Conservation (phyloP, 768 basidiomycete species). For the Mycena kentingensis region DNA sequence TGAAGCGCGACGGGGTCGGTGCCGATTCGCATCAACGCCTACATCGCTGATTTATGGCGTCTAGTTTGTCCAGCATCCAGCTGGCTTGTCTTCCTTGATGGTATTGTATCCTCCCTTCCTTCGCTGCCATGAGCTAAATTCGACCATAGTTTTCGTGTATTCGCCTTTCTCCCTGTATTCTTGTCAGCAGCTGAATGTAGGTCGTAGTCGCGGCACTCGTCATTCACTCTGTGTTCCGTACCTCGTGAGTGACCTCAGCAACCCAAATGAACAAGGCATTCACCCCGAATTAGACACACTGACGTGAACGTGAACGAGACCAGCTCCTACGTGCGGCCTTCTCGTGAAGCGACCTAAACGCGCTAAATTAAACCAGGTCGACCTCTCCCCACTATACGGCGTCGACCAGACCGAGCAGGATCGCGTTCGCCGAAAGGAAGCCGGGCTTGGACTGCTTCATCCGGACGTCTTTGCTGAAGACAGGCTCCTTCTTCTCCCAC, state of each 20-base stretch:
- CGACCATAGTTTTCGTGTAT: neutral
- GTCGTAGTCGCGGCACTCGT: conserved; percentile 83
- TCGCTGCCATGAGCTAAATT: too few species aligned
- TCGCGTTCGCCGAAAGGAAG: conserved; percentile 43
- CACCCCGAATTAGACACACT: conserved; percentile 42
- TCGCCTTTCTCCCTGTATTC: too few species aligned
- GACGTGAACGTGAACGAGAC: conserved; percentile 78
- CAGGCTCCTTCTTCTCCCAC: conserved; percentile 76
- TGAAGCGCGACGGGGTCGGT: conserved; percentile 62
- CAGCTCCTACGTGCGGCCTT: conserved; percentile 82
- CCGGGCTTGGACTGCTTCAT: conserved; percentile 66
- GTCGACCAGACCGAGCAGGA: conserved; percentile 63
- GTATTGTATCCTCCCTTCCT: too few species aligned
- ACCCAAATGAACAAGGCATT: too few species aligned
- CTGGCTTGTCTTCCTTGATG: conserved; percentile 77
- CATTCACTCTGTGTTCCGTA: conserved; percentile 88
- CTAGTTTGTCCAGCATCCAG: conserved; percentile 76
- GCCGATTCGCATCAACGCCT: neutral
- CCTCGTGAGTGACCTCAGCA: too few species aligned
- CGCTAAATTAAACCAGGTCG: too few species aligned
- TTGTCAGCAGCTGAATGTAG: too few species aligned
- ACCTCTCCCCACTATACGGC: conserved; percentile 83
- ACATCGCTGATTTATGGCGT: conserved; percentile 4
- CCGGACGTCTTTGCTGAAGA: conserved; percentile 82
- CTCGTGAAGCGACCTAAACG: too few species aligned